Base-by-base conservation (phyloP, 2,329 filamentous ascomycete species). In the Grosmannia penicillata region DNA sequence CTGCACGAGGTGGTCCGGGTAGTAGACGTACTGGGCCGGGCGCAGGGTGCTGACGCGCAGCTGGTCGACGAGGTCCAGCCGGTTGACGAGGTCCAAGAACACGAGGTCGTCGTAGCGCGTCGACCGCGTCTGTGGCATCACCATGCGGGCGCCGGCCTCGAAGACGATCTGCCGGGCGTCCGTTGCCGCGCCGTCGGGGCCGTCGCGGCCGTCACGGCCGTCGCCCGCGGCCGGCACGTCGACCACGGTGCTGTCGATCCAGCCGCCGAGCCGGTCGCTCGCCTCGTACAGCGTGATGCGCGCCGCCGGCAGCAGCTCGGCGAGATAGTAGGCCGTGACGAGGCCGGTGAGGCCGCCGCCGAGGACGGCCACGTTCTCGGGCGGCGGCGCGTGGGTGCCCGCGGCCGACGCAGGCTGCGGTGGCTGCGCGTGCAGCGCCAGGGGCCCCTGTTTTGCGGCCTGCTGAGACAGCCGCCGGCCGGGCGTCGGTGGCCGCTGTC, bases 301-400 rank as follows among this genome's bases (percentile, higher is more conserved):
- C 21, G 74, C 67, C 25, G 56, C 42, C 4, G 78, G 74, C n/a
- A 82, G 68, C 49, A 77, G 65, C 47, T 73, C 72, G 11, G 76
- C 66, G 32, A 94, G 65, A 56, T 83, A 86, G 62, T 83, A 84
- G 23, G 85, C 84, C 28, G 77, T 70, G 26, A 79, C 72, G 34
- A 94, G 70, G 36, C 86, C 86, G 2, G 84, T 91, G 53, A 94
- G 77, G 29, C 86, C 86, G 43, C 78, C 84, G 37, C 86, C 86
- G 23, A 93, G 57, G 37, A 93, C 66, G 19, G 81, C 83, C 39
- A 84, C 61, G 17, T 57, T 47, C 40, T 39, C 22, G 1, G 44
- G 44, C 14, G 41, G 37, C n/a, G 23, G 26, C n/a, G n/a, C n/a
- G n/a, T n/a, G n/a, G n/a, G n/a, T n/a, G n/a, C n/a, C n/a, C n/a